Evolutionary conservation across 805 yeast species (phyloP), one percentile per base, ranked within the genome.

Genomic region (Peterozyma xylosa): DNA sequence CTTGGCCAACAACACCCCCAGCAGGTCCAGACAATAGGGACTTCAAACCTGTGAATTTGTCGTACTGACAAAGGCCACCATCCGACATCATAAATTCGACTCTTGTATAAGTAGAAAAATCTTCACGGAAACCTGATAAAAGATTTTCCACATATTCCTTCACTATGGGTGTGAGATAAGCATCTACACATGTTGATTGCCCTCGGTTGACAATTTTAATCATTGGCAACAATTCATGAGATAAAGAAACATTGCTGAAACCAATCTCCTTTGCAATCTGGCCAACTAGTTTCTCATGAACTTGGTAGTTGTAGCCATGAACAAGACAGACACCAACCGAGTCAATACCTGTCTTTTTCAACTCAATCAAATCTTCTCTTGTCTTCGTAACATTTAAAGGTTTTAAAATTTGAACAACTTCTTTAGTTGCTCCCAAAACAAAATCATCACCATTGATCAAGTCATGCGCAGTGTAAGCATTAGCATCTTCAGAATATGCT

Each of bases 21-120:
- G 82, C 82, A 2, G 82, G 82, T 4, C 82, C 82, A 1, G 80
- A 74, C 27, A 76, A 60, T 21, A 76, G 64, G 7, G 80, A 74
- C 49, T 69, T 66, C 42, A 76, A 58, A 3, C 81, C 82, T 3
- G 77, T 66, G 52, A 76, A 76, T 43, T 71, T 68, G 45, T 68
- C 66, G 64, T 74, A 71, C 5, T 74, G 73, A 46, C 74, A 71
- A 40, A 76, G 61, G 10, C 82, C 82, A 38, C 82, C 82, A 57
- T 76, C 77, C 11, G 76, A 69, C 55, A 74, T 80, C 82, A 76
- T 76, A 57, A 76, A 76, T 49, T 73, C 69, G 43, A 74, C 68
- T 45, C 64, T 56, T 4, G 67, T 63, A 34, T 49, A 43, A 18
- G 45, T 41, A 36, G 49, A 53, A 15, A 70, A 60, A 18, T 64